Evolutionary conservation across 116 monocot species (phyloP).

Genomic region (Dioscorea cayenensis): DNA sequence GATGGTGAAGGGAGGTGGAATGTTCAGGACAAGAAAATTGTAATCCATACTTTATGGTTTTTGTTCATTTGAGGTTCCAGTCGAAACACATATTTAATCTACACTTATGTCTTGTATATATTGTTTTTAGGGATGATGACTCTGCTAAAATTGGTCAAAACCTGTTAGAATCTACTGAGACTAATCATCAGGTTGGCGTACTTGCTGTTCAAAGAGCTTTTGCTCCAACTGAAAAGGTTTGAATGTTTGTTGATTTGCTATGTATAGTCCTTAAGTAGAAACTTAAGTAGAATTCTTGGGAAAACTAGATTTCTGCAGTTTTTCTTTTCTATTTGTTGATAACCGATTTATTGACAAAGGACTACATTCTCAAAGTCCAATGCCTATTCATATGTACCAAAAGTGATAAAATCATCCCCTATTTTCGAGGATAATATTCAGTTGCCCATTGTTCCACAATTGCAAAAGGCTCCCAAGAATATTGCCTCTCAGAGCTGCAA

Average conservation of each 20-base stretch:
- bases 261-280: too few relatives aligned
- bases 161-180: constrained; percentile 45
- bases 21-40: constrained; percentile 62
- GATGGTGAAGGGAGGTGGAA: constrained; percentile 96
- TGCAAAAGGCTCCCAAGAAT: constrained; percentile 40
- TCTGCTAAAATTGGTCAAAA: constrained; percentile 17
- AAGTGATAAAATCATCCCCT: constrained; percentile 71
- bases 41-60: neutral
- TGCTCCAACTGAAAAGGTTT: constrained; percentile 57
- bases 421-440: constrained; percentile 16
- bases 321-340: neutral
- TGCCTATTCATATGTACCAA: constrained; percentile 33
- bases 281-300: neutral
- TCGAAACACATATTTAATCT: neutral
- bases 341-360: constrained; percentile 16
- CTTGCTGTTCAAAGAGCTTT: constrained; percentile 85
- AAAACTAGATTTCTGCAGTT: neutral
- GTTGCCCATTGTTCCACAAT: constrained; percentile 56
- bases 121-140: constrained; percentile 50
- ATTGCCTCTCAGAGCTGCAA: constrained; percentile 63
- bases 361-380: constrained; percentile 49
- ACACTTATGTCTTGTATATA: neutral
- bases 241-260: neutral
- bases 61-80: neutral
- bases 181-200: constrained; percentile 70